phyloP scores from a whole-genome alignment of 2,329 filamentous ascomycete species.

The Verticillium klebahnii region DNA sequence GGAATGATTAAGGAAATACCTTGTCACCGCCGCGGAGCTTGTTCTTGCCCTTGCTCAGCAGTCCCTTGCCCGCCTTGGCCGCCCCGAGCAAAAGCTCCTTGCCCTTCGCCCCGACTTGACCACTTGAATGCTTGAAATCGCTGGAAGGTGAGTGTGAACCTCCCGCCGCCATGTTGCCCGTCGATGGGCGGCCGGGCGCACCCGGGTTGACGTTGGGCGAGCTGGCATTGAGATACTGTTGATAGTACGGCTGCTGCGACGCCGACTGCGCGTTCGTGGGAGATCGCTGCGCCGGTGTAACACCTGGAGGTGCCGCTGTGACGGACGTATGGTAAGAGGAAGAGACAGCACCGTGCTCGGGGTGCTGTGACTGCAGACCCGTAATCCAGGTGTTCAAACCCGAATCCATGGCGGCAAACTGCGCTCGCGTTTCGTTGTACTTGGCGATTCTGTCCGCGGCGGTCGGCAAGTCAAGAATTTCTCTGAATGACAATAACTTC shows the following conservation, averaged over 20 bases:
- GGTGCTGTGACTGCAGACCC: conserved; percentile 37
- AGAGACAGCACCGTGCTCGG: conserved; percentile 41
- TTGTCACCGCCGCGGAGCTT: conserved; percentile 72
- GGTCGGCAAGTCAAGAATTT: conserved; percentile 68
- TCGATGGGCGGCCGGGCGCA: conserved; percentile 21
- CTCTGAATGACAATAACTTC: conserved; percentile 60
- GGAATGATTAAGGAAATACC: conserved; percentile 69
- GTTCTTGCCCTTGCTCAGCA: conserved; percentile 86
- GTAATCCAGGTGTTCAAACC: conserved; percentile 62
- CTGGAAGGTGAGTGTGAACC: conserved; percentile 34
- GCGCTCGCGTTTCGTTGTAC: conserved; percentile 66
- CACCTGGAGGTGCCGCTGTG: neutral
- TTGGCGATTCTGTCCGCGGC: conserved; percentile 65
- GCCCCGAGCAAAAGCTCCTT: conserved; percentile 87
- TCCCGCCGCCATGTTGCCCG: conserved; percentile 28
- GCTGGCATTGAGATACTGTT: conserved; percentile 52
- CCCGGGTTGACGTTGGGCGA: conserved; percentile 23
- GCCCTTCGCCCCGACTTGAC: conserved; percentile 73
- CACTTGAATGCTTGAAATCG: conserved; percentile 48
- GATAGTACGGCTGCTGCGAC: conserved; percentile 43
- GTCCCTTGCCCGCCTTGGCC: conserved; percentile 82
- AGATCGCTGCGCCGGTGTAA: neutral
- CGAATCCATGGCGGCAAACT: conserved; percentile 68
- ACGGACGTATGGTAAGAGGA: conserved; percentile 20
- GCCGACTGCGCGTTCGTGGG: neutral